Base-by-base conservation (phyloP, 129 eudicot genomes). In the Saposhnikovia divaricata region DNA sequence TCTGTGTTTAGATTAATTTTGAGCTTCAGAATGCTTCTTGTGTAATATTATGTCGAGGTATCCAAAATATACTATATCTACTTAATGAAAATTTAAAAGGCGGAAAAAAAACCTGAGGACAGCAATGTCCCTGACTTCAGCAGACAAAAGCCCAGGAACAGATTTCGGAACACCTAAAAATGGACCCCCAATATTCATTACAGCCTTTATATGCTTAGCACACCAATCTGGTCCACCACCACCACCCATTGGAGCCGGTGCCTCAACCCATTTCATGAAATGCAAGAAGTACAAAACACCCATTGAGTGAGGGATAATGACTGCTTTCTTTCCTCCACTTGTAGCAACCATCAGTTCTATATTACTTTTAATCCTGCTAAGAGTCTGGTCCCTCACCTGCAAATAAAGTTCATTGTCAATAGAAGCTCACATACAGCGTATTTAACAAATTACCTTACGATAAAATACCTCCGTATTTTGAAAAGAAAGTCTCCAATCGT, bases 191-290 rank as follows among this genome's bases (percentile, higher is more conserved):
- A 95, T 95, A 71, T 95, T 95, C 91, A 92, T 90, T 66, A 95
- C 96, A 0, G 99, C 90, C 82, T 92, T 95, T 72, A 95, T 95
- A 80, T 95, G 97, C 69, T 83, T 90, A 69, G 99, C 96, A 74
- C 99, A 95, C 99, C 99, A 95, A 84, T 89, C 96, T 16, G 94
- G 79, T 77, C 97, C 99, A 69, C 99, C 99, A 21, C 99, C 97
- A 53, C 99, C 99, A 75, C 99, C 99, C 95, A 95, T 88, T 47
- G 99, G 99, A 85, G 93, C 93, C 42, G 97, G 97, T 80, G 97
- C 97, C 87, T 95, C 99, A 42, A 92, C 99, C 99, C 99, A 95
- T 83, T 95, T 95, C 97, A 95, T 92, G 74, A 95, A 95, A 85
- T 95, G 99, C 85, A 95, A 51, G 78, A 95, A 95, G 88, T 95